phyloP scores from a whole-genome alignment of 768 basidiomycete genomes.

The Serendipita sp. region DNA sequence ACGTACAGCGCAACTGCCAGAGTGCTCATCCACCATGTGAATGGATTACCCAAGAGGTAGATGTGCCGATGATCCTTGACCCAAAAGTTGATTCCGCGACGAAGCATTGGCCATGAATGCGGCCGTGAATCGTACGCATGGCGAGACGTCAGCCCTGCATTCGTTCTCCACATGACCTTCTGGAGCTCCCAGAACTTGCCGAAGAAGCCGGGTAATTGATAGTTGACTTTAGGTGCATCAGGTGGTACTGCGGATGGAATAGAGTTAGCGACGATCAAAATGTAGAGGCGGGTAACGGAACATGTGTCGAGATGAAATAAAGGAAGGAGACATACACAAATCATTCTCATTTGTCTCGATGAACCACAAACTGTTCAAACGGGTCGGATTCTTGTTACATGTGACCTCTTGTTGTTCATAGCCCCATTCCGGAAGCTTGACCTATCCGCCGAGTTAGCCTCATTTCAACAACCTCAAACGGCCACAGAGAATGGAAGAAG shows the following conservation, averaged over 20 bases:
- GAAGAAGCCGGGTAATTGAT: conserved; percentile 75
- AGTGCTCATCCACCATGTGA: conserved; percentile 82
- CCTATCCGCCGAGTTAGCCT: conserved; percentile 14
- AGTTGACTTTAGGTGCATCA: conserved; percentile 73
- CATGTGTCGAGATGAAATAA: not conserved
- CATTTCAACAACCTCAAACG: no score
- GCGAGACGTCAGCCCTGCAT: conserved; percentile 86
- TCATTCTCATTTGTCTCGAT: conserved; percentile 74
- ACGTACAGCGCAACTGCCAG: conserved; percentile 52
- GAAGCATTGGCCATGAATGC: conserved; percentile 74
- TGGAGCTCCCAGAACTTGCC: conserved; percentile 84
- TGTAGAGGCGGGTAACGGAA: no score
- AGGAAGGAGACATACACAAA: conserved; percentile 32
- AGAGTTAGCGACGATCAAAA: not conserved
- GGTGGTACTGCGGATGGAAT: conserved; percentile 35
- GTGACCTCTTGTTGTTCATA: conserved; percentile 99
- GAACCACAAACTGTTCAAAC: conserved; percentile 82
- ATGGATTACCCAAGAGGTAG: conserved; percentile 86
- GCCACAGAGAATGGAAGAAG: no score
- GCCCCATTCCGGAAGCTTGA: conserved; percentile 95
- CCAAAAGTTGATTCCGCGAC: conserved; percentile 65
- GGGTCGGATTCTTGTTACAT: conserved; percentile 93
- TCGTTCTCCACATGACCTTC: conserved; percentile 92
- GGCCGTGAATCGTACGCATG: conserved; percentile 82
- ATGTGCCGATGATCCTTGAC: conserved; percentile 96